phyloP scores from a whole-genome alignment of 305 asterid species.

The Caryopteris hybrid region DNA sequence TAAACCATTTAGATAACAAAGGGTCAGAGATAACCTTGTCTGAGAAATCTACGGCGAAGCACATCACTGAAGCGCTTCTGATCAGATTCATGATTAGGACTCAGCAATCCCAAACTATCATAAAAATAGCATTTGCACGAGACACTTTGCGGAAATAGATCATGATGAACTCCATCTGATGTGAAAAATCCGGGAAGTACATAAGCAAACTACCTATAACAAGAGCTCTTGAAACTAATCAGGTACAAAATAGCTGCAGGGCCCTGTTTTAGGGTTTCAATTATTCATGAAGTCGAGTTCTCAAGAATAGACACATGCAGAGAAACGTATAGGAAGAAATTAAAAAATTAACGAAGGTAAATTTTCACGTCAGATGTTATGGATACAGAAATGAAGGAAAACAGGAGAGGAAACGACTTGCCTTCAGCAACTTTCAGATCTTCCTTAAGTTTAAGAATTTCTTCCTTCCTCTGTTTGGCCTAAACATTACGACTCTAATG shows the following conservation, averaged over 20 bases:
- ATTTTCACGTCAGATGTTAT: not conserved
- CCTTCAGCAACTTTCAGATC: slow-evolving; percentile 88
- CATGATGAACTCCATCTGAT: slow-evolving; percentile 69
- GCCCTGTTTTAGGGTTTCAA: not conserved
- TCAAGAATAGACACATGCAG: not conserved
- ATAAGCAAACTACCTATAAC: slow-evolving; percentile 7
- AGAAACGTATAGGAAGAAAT: not conserved
- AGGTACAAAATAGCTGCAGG: not conserved
- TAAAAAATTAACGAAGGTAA: not conserved
- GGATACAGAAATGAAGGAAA: not conserved
- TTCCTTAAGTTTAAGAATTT: slow-evolving; percentile 71
- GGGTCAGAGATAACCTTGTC: slow-evolving; percentile 64
- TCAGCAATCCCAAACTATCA: slow-evolving; percentile 60
- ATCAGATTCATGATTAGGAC: slow-evolving; percentile 37
- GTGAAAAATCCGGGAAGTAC: slow-evolving; percentile 9
- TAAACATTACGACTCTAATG: slow-evolving; percentile 15
- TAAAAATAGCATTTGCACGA: slow-evolving; percentile 94
- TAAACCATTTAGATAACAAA: not conserved
- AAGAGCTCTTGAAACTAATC: not conserved
- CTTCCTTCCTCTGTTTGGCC: slow-evolving; percentile 84
- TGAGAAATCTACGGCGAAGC: slow-evolving; percentile 80
- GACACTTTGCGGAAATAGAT: slow-evolving; percentile 61
- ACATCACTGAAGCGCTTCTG: slow-evolving; percentile 52
- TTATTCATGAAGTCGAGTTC: not conserved
- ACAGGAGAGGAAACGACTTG: slow-evolving; percentile 12